Evolutionary conservation across 2,329 filamentous ascomycete species (phyloP).

Genomic region (Pseudocercospora vitis): DNA sequence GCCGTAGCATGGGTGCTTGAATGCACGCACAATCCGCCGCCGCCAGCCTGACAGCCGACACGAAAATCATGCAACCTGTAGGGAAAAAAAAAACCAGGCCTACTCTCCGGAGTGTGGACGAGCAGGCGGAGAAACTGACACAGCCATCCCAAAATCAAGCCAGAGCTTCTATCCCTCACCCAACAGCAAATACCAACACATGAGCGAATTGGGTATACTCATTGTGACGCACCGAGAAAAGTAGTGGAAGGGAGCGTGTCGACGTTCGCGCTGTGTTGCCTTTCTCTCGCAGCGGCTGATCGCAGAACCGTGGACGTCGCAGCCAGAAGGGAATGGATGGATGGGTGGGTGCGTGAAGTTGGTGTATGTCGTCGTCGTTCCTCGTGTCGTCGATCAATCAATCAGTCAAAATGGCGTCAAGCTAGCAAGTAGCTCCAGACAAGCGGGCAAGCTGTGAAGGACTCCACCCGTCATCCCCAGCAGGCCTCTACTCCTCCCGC

Average conservation of each 20-base stretch:
- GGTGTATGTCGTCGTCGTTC: too few species aligned
- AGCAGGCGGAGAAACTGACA: too few species aligned
- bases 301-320: background rate
- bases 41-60: background rate
- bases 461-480: too few species aligned
- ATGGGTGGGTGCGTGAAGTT: too few species aligned
- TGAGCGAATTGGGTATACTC: conserved; percentile 7
- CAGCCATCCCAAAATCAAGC: background rate
- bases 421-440: background rate
- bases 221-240: background rate
- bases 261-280: background rate
- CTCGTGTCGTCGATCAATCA: background rate
- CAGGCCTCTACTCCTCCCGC: too few species aligned
- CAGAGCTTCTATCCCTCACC: background rate
- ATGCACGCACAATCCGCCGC: too few species aligned
- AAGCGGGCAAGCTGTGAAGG: too few species aligned
- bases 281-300: background rate
- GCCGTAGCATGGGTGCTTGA: background rate
- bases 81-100: background rate
- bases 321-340: background rate
- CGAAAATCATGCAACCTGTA: background rate
- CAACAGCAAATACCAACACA: background rate
- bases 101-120: too few species aligned
- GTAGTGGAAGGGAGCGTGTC: background rate
- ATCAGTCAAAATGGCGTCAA: background rate